Evolutionary conservation across 208 protist genomes (phyloP).

Genomic region (Crithidia expoeki): DNA sequence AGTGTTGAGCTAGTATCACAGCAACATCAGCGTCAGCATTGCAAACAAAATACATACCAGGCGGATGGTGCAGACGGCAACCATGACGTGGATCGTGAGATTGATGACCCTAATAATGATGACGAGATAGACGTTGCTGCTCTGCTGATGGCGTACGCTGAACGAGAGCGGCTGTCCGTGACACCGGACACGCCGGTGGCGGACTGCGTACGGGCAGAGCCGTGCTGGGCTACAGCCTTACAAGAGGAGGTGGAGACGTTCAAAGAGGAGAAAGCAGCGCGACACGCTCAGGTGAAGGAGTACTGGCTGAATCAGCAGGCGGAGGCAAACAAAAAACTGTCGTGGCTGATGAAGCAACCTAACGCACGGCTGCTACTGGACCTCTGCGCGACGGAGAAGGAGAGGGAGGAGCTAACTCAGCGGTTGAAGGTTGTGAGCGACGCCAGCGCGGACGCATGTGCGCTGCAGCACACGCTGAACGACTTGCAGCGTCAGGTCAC

Average conservation of each 20-base stretch:
- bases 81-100: background rate
- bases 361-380: constrained; percentile 45
- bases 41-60: no score
- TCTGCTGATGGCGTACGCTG: constrained; percentile 17
- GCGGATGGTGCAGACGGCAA: no score
- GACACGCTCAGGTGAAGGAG: constrained; percentile 1
- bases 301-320: constrained; percentile 27
- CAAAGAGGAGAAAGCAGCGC: constrained; percentile 18
- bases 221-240: constrained; percentile 13
- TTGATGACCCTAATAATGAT: background rate
- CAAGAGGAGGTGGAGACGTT: constrained; percentile 26
- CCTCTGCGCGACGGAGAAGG: constrained; percentile 28
- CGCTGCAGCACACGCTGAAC: constrained; percentile 4
- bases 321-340: constrained; percentile 52
- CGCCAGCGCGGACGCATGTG: constrained; percentile 7
- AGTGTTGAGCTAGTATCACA: background rate
- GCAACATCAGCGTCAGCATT: background rate
- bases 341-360: constrained; percentile 52
- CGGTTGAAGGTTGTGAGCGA: constrained; percentile 5
- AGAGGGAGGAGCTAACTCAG: constrained; percentile 18
- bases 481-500: constrained; percentile 11
- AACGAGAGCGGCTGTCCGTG: background rate
- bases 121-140: background rate
- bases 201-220: background rate
- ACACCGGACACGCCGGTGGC: background rate